Evolutionary conservation across 768 basidiomycete genomes (phyloP), one percentile per base, ranked within the genome.

Genomic region (Suillus occidentalis): DNA sequence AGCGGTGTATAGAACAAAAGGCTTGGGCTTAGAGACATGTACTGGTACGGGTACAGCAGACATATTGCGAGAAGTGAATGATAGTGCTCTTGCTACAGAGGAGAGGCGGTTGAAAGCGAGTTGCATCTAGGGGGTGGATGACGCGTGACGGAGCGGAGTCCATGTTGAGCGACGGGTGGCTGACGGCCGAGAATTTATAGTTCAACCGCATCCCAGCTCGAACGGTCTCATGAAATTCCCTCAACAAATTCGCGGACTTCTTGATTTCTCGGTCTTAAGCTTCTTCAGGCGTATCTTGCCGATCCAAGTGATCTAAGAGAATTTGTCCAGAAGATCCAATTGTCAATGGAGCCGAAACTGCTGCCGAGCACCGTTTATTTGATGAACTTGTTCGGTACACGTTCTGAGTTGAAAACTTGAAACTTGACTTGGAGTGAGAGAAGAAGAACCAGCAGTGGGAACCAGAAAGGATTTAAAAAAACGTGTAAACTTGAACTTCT

Each of bases 1-100:
- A 12, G 71, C 77, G 4, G 84, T 84, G 73, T 86, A 87, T 22
- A 88, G 76, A n/a, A 80, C 49, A 63, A 86, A 63, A 20, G 63
- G 76, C n/a, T 79, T 80, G 66, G 82, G 49, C 22, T 49, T 49
- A 6, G 45, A 47, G 18, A 6, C 16, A 20, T 43, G 42, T 43
- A 6, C 43, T 20, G 43, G 20, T 2, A 22, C 6, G 6, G 22
- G 22, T 12, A 14, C 49, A 14, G 49, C 8, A 18, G 50, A 81
- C 61, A 71, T 62, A 4, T 31, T 60, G 18, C 34, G 36, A 62
- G 45, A 14, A n/a, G 18, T 25, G 22, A 8, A 3, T 25, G 52
- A 53, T 20, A 59, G 9, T 6, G 57, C 16, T 40, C 57, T 59
- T 63, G 62, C 28, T 37, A 63, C n/a, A 13, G 37, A 40, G 37